Percentiles rank a stretch among this genome's conserved stretches.
These are phyloP conservation scores for Russula compacta DNA, from an alignment of 768 basidiomycete genomes.

Conservation along the genomic window DNA sequence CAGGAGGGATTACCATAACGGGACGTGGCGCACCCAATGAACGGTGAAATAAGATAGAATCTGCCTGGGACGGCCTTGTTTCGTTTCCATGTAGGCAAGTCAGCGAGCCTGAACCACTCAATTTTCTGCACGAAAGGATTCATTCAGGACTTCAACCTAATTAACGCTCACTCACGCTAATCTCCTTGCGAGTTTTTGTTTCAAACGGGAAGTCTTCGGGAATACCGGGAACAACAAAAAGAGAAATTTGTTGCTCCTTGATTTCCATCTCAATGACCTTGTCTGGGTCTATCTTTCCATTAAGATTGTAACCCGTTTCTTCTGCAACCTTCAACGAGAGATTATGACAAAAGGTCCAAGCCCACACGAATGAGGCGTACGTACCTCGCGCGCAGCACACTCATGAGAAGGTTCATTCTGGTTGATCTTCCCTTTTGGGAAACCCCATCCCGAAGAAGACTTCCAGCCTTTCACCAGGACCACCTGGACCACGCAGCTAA, in stretches of 20 bases:
- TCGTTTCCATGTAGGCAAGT: constrained; percentile 89
- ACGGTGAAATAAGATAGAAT: constrained; percentile 93
- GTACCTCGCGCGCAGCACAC: constrained; percentile 89
- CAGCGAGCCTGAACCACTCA: constrained; percentile 85
- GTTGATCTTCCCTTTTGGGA: constrained; percentile 99
- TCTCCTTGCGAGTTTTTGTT: constrained; percentile 95
- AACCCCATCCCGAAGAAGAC: constrained; percentile 95
- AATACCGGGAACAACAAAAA: constrained; percentile 84
- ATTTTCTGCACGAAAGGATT: constrained; percentile 59
- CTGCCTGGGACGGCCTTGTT: constrained; percentile 61
- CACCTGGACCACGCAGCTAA: constrained; percentile 44
- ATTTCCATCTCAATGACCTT: constrained; percentile 80
- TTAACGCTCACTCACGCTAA: constrained; percentile 57
- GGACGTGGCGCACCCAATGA: constrained; percentile 54
- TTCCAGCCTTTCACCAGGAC: constrained; percentile 99
- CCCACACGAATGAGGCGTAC: constrained; percentile 31
- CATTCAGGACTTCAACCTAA: constrained; percentile 9
- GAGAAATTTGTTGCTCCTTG: constrained; percentile 81
- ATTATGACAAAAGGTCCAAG: background rate
- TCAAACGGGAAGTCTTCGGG: constrained; percentile 83
- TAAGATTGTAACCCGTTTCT: constrained; percentile 91
- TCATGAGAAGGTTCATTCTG: constrained; percentile 74
- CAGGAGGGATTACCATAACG: constrained; percentile 5
- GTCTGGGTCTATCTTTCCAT: constrained; percentile 51
- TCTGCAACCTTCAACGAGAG: constrained; percentile 66